These are phyloP conservation scores for Ophiostoma perfectum DNA, from an alignment of 2,329 filamentous ascomycete species.

Conservation along the genomic window DNA sequence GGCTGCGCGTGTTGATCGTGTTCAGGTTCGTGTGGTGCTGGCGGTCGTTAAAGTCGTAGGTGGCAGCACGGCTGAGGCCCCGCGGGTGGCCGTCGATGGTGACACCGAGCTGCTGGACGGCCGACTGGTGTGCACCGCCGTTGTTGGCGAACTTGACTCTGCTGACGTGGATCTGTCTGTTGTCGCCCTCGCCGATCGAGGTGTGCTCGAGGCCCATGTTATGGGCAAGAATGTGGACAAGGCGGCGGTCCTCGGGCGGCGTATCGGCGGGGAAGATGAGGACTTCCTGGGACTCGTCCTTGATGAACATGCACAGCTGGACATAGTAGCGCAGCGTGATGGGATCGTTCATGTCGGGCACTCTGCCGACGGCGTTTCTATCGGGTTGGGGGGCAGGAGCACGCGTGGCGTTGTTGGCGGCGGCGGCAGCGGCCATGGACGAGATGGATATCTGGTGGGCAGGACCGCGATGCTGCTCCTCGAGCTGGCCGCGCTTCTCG, in stretches of 20 bases:
- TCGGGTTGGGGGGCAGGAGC: constrained; percentile 10
- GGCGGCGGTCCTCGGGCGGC: constrained; percentile 76
- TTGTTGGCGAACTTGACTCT: constrained; percentile 48
- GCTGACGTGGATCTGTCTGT: constrained; percentile 85
- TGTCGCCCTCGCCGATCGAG: constrained; percentile 81
- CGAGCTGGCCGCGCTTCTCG: constrained; percentile 88
- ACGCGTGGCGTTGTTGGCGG: constrained; percentile 22
- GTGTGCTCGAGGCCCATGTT: constrained; percentile 89
- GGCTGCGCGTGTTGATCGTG: constrained; percentile 72
- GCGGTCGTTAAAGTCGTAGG: constrained; percentile 85
- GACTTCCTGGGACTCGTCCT: constrained; percentile 63
- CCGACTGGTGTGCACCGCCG: constrained; percentile 25
- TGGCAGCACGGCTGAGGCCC: constrained; percentile 87
- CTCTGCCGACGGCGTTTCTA: constrained; percentile 15
- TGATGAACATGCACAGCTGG: constrained; percentile 81
- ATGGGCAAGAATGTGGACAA: constrained; percentile 90
- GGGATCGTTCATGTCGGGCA: constrained; percentile 76
- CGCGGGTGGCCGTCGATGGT: constrained; percentile 73
- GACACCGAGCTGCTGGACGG: constrained; percentile 54
- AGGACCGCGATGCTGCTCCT: constrained; percentile 88
- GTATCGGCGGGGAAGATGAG: constrained; percentile 78
- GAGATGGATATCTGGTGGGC: constrained; percentile 84
- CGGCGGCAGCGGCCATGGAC: constrained; percentile 47
- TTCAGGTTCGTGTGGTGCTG: constrained; percentile 36
- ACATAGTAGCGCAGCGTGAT: constrained; percentile 83